Percentiles rank a stretch among this genome's conserved stretches.
Conservation (phyloP, 169 alveolate genomes). For the Blepharisma undulans region DNA sequence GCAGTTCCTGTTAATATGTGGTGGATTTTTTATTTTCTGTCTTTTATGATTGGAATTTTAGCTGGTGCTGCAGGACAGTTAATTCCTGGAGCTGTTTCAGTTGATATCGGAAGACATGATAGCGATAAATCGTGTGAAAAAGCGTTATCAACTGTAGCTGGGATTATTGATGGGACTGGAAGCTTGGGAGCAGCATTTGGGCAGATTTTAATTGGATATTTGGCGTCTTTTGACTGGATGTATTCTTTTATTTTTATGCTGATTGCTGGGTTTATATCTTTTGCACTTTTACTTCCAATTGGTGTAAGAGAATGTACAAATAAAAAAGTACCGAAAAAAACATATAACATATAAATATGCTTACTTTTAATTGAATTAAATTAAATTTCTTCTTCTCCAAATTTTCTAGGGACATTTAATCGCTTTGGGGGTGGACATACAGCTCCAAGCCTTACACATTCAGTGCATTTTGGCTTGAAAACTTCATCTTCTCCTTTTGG, state of each 20-base stretch:
- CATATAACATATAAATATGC: neutral
- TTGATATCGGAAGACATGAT: neutral
- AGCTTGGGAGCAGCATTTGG: slow-evolving; percentile 27
- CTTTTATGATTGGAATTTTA: neutral
- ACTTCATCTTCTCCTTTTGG: neutral
- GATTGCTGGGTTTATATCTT: neutral
- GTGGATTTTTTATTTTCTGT: neutral
- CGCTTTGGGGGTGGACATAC: neutral
- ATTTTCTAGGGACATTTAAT: neutral
- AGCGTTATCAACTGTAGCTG: slow-evolving; percentile 24
- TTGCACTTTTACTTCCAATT: neutral
- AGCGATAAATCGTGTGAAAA: neutral
- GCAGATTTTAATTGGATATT: slow-evolving; percentile 1
- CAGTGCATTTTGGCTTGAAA: neutral
- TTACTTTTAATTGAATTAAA: neutral
- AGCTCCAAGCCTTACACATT: slow-evolving; percentile 6
- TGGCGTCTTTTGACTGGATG: neutral
- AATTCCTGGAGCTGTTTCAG: neutral
- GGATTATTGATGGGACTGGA: slow-evolving; percentile 39
- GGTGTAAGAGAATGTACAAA: neutral
- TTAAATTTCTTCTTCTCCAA: neutral
- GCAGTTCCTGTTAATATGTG: neutral
- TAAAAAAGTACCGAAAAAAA: neutral
- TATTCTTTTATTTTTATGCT: slow-evolving; percentile 28
- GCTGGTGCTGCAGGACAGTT: neutral